phyloP scores from a whole-genome alignment of 2,329 filamentous ascomycete species.

The Colletotrichum phormii region DNA sequence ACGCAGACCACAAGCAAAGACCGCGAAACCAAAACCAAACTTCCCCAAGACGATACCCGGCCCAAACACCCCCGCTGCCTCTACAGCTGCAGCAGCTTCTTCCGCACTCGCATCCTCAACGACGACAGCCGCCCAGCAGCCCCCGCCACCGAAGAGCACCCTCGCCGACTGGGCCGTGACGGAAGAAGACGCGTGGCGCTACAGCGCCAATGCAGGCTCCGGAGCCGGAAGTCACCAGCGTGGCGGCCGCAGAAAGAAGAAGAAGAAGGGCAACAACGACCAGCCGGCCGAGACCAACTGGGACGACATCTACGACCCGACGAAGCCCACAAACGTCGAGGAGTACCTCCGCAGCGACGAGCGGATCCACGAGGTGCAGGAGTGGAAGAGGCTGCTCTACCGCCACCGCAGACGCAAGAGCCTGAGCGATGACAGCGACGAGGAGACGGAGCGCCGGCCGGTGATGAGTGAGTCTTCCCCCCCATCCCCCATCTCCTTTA shows the following conservation, averaged over 20 bases:
- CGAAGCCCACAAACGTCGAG: conserved; percentile 84
- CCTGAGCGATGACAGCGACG: conserved; percentile 52
- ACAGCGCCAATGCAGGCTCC: conserved; percentile 51
- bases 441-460: conserved; percentile 49
- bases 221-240: conserved; percentile 74
- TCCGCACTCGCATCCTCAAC: conserved; percentile 50
- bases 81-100: conserved; percentile 44
- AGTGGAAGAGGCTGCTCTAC: conserved; percentile 88
- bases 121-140: conserved; percentile 48
- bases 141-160: conserved; percentile 69
- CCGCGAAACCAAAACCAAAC: conserved; percentile 68
- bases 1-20: conserved; percentile 76
- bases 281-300: conserved; percentile 76
- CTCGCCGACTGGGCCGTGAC: conserved; percentile 84
- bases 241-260: conserved; percentile 82
- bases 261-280: conserved; percentile 72
- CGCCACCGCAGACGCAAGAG: conserved; percentile 70
- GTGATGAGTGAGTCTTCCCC: conserved; percentile 38
- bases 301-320: conserved; percentile 91
- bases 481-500: conserved; percentile 30
- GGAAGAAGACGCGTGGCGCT: conserved; percentile 85
- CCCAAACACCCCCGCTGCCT: conserved; percentile 46
- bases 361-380: conserved; percentile 80
- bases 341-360: conserved; percentile 89
- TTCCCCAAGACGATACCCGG: conserved; percentile 60